Evolutionary conservation across 2,329 filamentous ascomycete species (phyloP).

Genomic region (Bimuria novae-zelandiae): DNA sequence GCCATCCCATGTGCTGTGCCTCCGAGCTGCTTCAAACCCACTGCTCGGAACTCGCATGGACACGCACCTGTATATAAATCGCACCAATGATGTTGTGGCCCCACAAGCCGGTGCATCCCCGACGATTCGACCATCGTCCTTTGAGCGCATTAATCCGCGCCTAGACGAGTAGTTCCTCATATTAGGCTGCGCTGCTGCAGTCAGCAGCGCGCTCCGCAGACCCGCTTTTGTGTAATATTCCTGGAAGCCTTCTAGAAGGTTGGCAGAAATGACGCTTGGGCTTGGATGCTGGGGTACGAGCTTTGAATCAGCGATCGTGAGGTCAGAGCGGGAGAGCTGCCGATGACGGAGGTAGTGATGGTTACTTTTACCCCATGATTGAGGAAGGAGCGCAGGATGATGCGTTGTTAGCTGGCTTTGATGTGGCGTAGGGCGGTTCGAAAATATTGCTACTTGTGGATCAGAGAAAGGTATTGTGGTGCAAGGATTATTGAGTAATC

Average conservation of each 20-base stretch:
- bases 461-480: no score
- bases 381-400: no score
- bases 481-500: no score
- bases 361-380: no score
- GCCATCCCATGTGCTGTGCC: background rate
- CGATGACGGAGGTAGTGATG: no score
- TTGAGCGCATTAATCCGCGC: no score
- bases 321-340: no score
- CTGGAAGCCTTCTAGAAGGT: slow-evolving; percentile 8
- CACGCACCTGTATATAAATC: no score
- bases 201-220: background rate
- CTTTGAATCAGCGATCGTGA: background rate
- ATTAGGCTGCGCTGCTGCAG: slow-evolving; percentile 4
- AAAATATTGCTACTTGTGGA: no score
- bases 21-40: background rate
- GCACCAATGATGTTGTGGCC: background rate
- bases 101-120: background rate
- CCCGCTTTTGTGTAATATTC: slow-evolving; percentile 6
- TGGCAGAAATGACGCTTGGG: background rate
- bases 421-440: no score
- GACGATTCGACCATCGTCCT: background rate
- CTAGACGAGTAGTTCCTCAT: no score
- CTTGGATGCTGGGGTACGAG: background rate
- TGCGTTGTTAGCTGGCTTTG: no score
- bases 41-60: background rate